Percentiles rank a stretch among this genome's conserved stretches.
These are phyloP conservation scores for Marsdenia floribunda DNA, from an alignment of 257 asterid species.

Conservation along the genomic window DNA sequence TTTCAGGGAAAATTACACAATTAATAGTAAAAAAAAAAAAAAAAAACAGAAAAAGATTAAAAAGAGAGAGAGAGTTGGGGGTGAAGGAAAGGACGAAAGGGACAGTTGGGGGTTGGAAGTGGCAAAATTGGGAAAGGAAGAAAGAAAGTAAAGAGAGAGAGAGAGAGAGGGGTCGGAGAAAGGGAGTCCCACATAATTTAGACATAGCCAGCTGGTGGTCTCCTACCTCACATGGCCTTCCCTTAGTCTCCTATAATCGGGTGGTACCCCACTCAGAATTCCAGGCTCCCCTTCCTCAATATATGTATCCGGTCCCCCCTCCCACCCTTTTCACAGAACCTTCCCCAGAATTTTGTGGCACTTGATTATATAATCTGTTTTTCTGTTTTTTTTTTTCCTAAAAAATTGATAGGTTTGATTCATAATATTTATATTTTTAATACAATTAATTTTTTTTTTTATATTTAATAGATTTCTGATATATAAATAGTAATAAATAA, in stretches of 20 bases:
- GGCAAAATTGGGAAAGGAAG: slow-evolving; percentile 15
- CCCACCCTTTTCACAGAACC: slow-evolving; percentile 12
- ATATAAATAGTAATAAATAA: no score
- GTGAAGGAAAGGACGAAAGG: not conserved
- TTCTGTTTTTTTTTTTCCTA: no score
- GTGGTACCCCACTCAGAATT: slow-evolving; percentile 30
- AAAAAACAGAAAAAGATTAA: not conserved
- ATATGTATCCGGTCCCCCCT: not conserved
- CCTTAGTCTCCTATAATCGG: slow-evolving; percentile 4
- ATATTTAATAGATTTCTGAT: no score
- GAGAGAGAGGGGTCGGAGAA: slow-evolving; percentile 9
- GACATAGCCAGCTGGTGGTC: slow-evolving; percentile 66
- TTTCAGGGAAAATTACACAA: no score
- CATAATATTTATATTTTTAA: no score
- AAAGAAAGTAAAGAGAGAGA: slow-evolving; percentile 14
- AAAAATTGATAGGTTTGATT: no score
- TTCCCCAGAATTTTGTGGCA: slow-evolving; percentile 16
- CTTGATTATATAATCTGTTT: not conserved
- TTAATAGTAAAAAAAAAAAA: not conserved
- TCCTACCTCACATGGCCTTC: slow-evolving; percentile 71
- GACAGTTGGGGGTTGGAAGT: slow-evolving; percentile 13
- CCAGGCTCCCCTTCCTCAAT: slow-evolving; percentile 20
- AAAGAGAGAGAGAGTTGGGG: not conserved
- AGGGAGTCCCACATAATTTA: slow-evolving; percentile 29
- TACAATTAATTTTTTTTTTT: no score